Evolutionary conservation across 306 rosid species (phyloP), one percentile per base, ranked within the genome.

Genomic region (Dryas alaskensis): DNA sequence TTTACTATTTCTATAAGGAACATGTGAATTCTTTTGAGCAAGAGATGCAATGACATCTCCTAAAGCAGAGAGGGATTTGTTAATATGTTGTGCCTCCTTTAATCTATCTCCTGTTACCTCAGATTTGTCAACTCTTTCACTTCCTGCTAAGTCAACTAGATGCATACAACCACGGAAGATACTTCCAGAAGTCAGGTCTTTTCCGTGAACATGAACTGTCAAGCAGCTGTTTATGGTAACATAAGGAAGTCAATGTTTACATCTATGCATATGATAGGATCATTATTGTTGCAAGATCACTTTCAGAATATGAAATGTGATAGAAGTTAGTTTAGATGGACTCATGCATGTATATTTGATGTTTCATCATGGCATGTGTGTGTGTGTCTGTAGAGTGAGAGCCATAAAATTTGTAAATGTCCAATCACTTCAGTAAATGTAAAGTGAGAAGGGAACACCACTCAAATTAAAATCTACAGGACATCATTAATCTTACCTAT

Each of bases 1-100:
- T 85, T 90, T 95, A 77, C 98, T 95, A 55, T 95, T 95, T 74
- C 99, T 83, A 39, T 95, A 95, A 60, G 99, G 99, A 77, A 95
- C 97, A 75, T 95, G 99, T 19, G 99, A 53, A 77, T 79, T 86
- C 92, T 82, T 95, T 52, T 67, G 87, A 54, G 99, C 92, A 72
- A 95, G 97, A 68, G 99, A 87, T 73, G 96, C 74, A 76, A 95
- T 95, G 6, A 95, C 99, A 81, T 95, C 99, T 69, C 99, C 99
- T 49, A 95, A 77, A 55, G 99, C 97, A 63, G 99, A 89, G 69
- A 95, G 98, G 75, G 99, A 95, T 83, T 86, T 95, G 85, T 95
- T 95, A 77, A 95, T 92, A 78, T 95, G 92, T 80, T 88, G 96
- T 78, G 99, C 99, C 84, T 95, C 99, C 82, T 95, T 95, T 42